Conservation (phyloP, 352 stramenopile genomes). For the Blastocystis sp. region DNA sequence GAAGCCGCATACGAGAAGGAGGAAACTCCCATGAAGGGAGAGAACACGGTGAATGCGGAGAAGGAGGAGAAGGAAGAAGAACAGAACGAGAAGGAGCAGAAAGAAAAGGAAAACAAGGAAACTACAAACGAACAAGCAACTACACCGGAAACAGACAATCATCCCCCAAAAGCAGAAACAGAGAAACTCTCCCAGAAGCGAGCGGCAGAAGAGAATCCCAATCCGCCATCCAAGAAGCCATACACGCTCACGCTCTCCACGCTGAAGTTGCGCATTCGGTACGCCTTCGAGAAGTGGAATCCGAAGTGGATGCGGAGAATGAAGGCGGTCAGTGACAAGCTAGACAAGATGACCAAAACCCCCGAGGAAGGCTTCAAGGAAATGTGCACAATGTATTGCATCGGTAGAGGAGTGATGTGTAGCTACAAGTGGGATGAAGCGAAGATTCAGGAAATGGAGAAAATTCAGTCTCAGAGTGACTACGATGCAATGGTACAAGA, state of each 20-base stretch:
- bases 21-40: too few species aligned
- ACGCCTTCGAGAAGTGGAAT: constrained; percentile 17
- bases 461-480: constrained; percentile 35
- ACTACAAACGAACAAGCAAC: too few species aligned
- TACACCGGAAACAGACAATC: too few species aligned
- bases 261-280: constrained; percentile 18
- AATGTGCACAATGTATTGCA: constrained; percentile 1
- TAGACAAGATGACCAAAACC: background rate
- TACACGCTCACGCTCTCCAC: constrained; percentile 2
- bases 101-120: too few species aligned
- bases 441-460: constrained; percentile 11
- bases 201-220: too few species aligned
- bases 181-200: too few species aligned
- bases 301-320: background rate
- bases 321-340: background rate
- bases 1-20: too few species aligned
- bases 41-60: too few species aligned
- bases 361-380: constrained; percentile 17
- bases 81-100: too few species aligned
- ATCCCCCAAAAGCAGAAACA: too few species aligned
- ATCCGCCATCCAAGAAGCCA: too few species aligned
- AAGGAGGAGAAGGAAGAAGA: too few species aligned
- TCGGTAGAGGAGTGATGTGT: background rate
- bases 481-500: constrained; percentile 1
- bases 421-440: constrained; percentile 16